These are phyloP conservation scores for Amphicarpaea edgeworthii DNA, from an alignment of 306 rosid species.

Conservation along the genomic window DNA sequence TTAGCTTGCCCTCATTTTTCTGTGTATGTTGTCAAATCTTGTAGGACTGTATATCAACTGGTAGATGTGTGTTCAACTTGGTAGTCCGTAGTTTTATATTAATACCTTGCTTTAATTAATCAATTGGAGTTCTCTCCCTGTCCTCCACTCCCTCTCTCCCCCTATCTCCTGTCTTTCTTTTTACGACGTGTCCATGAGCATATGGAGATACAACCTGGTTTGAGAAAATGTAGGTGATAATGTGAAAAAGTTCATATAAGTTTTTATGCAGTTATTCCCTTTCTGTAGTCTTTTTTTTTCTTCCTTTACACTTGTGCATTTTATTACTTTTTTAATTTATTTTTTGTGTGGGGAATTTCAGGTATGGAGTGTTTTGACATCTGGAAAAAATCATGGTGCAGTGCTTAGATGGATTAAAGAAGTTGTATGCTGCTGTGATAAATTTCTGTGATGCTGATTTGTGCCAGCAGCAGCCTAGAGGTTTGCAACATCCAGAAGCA, in stretches of 20 bases:
- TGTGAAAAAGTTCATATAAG: not conserved
- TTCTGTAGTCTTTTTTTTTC: not conserved
- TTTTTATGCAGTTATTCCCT: conserved; percentile 1
- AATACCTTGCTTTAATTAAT: not conserved
- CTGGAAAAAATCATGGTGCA: conserved; percentile 60
- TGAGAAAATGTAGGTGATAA: not conserved
- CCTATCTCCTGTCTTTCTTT: not conserved
- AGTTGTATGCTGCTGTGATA: conserved; percentile 46
- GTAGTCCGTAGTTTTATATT: not conserved
- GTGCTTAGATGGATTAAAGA: conserved; percentile 75
- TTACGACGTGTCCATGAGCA: conserved; percentile 5
- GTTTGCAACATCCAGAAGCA: conserved; percentile 70
- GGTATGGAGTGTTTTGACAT: conserved; percentile 73
- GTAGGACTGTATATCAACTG: not conserved
- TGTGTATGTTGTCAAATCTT: not conserved
- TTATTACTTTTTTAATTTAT: not conserved
- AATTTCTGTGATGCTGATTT: conserved; percentile 58
- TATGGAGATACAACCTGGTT: not conserved
- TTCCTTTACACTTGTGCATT: not conserved
- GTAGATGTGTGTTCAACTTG: not conserved
- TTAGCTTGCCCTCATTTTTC: not conserved
- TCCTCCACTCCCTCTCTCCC: not conserved
- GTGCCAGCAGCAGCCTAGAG: conserved; percentile 47
- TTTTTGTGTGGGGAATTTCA: conserved; percentile 38
- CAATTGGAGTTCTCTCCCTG: not conserved